Evolutionary conservation across 768 basidiomycete species (phyloP), one percentile per base, ranked within the genome.

Genomic region (Tylopilus subfusipes): DNA sequence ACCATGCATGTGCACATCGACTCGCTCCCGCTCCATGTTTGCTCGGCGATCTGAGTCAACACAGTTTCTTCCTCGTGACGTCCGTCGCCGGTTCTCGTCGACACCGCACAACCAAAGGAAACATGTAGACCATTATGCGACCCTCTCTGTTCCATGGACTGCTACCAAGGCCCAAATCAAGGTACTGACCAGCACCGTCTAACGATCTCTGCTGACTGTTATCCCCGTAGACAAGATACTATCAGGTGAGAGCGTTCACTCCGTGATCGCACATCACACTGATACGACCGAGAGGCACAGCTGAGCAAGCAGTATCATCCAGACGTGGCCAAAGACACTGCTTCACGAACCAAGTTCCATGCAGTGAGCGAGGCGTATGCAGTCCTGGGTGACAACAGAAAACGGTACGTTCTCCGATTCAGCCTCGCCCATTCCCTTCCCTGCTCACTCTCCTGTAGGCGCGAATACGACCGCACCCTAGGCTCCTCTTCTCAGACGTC

Each of bases 261-360:
- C 8, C 16, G 9, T 9, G 1, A 19, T 14, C 22, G 0, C 16
- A 6, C 21, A 12, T 39, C 19, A 19, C n/a, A 27, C 44, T 58
- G 50, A 53, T 10, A 19, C 45, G 24, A 1, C 13, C 42, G 29
- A 54, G 19, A 30, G 4, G 5, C 16, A 2, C 39, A 80, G 79
- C 62, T 81, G 48, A 80, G 78, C 72, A 81, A 81, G 54, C 56
- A 66, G 55, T 71, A 72, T 46, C 80, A 81, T 50, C 79, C 79
- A 1, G 79, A 80, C 59, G 60, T 76, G 10, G 70, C 69, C 49
- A 65, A 68, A 33, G 77, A 79, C 48, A 64, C 63, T 7, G 43
- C 55, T 4, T 71, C 78, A 2, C 72, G 69, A 51, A 64, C 68
- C 52, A 78, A 66, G 46, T 80, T 78, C 53, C 75, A 76, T 46